Percentiles rank a stretch among this genome's conserved stretches.
phyloP scores from a whole-genome alignment of 2,329 filamentous ascomycete genomes.

The Penicillium sp. region DNA sequence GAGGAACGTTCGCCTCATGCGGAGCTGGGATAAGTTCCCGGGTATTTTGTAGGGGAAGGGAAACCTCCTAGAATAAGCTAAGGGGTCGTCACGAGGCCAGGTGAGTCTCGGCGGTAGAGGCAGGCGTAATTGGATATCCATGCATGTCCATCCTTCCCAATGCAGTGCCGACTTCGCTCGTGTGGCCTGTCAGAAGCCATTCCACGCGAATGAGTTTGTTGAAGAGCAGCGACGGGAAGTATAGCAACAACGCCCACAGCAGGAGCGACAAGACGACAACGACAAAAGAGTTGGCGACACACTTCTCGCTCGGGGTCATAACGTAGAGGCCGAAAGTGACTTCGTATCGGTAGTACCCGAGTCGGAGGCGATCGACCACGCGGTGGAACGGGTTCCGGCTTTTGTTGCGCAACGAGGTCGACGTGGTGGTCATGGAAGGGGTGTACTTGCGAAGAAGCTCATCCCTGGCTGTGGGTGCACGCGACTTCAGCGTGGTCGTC shows the following conservation, averaged over 20 bases:
- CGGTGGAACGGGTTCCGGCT: conserved; percentile 35
- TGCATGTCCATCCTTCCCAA: conserved; percentile 34
- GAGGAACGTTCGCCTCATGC: not conserved
- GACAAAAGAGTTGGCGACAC: conserved; percentile 47
- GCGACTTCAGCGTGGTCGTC: conserved; percentile 33
- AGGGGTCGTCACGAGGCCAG: conserved; percentile 10
- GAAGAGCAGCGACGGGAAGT: conserved; percentile 43
- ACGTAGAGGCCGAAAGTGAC: conserved; percentile 51
- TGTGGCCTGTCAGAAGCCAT: conserved; percentile 45
- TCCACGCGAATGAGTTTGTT: conserved; percentile 39
- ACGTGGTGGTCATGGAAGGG: conserved; percentile 23
- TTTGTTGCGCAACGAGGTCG: conserved; percentile 17
- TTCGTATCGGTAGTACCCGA: conserved; percentile 53
- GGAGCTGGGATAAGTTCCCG: not conserved
- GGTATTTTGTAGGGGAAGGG: conserved; percentile 2
- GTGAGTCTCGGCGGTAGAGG: conserved; percentile 19
- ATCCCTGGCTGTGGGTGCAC: conserved; percentile 36
- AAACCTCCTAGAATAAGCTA: not conserved
- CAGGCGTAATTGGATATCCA: conserved; percentile 19
- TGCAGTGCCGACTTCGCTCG: conserved; percentile 31
- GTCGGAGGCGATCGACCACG: conserved; percentile 37
- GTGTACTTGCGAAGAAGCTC: conserved; percentile 40
- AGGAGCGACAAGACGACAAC: conserved; percentile 40
- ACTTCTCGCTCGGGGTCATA: conserved; percentile 49
- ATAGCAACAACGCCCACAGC: conserved; percentile 41